Conservation (phyloP, 306 rosid genomes). For the Cicer yamashitae region DNA sequence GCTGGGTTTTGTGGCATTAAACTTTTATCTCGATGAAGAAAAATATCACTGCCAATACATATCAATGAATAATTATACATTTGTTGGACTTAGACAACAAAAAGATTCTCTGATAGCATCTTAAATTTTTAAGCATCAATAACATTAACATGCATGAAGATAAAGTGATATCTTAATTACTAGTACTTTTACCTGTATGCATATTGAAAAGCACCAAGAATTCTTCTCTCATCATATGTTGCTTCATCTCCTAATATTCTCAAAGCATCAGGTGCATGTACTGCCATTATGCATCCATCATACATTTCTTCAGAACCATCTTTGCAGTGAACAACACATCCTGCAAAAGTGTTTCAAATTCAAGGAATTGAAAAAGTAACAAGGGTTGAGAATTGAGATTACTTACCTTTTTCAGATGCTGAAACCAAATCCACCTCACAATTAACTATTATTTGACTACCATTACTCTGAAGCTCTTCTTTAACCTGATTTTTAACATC, state of each 20-base stretch:
- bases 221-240: slow-evolving; percentile 70
- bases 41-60: slow-evolving; percentile 87
- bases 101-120: slow-evolving; percentile 29
- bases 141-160: background rate
- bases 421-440: slow-evolving; percentile 62
- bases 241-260: slow-evolving; percentile 79
- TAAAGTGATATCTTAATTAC: too few relatives aligned
- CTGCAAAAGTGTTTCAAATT: slow-evolving; percentile 51
- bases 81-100: slow-evolving; percentile 40
- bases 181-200: slow-evolving; percentile 63
- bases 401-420: slow-evolving; percentile 60
- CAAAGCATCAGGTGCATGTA: slow-evolving; percentile 86
- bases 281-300: slow-evolving; percentile 72
- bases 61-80: slow-evolving; percentile 52
- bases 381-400: background rate
- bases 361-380: slow-evolving; percentile 13
- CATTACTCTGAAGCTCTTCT: slow-evolving; percentile 69
- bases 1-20: slow-evolving; percentile 91
- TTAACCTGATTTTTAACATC: slow-evolving; percentile 56
- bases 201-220: slow-evolving; percentile 96
- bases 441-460: slow-evolving; percentile 62
- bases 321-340: slow-evolving; percentile 60
- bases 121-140: background rate
- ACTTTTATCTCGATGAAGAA: slow-evolving; percentile 86
- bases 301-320: slow-evolving; percentile 68